A percentile compares a stretch with the other conserved stretches of the same genome.
Evolutionary conservation across 2,329 filamentous ascomycete genomes (phyloP).

Genomic region (Paraconiothyrium brasiliense): DNA sequence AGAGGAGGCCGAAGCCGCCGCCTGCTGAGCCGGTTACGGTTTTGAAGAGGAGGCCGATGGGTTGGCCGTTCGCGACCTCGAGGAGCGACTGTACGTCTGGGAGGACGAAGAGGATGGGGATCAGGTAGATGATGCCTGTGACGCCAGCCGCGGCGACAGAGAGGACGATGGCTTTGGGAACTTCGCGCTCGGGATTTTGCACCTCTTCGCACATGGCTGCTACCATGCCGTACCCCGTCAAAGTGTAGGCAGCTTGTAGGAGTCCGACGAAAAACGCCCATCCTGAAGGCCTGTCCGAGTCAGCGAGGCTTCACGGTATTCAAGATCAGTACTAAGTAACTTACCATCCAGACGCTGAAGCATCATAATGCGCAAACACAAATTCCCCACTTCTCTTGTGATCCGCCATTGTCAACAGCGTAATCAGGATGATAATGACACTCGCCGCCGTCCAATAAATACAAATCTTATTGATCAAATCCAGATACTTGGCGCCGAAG

Average conservation of each 20-base stretch:
- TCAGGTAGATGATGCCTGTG: constrained; percentile 73
- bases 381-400: constrained; percentile 67
- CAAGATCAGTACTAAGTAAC: constrained; percentile 21
- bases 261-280: constrained; percentile 79
- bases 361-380: constrained; percentile 75
- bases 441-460: constrained; percentile 76
- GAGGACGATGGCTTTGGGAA: constrained; percentile 75
- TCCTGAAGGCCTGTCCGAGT: constrained; percentile 63
- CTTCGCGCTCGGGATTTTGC: constrained; percentile 72
- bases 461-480: constrained; percentile 76
- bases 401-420: constrained; percentile 69
- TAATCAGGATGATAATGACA: constrained; percentile 74
- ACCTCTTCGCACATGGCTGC: constrained; percentile 78
- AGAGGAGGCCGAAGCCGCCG: constrained; percentile 78
- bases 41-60: constrained; percentile 80
- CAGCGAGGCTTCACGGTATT: neutral
- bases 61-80: constrained; percentile 74
- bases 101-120: constrained; percentile 79
- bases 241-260: constrained; percentile 70
- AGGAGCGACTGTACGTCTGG: constrained; percentile 73
- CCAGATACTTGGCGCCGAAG: constrained; percentile 69
- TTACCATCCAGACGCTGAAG: constrained; percentile 70
- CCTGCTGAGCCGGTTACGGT: constrained; percentile 75
- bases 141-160: constrained; percentile 73
- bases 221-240: constrained; percentile 74